Conservation (phyloP, 1,284 basidiomycete species). For the Ganoderma leucocontextum region DNA sequence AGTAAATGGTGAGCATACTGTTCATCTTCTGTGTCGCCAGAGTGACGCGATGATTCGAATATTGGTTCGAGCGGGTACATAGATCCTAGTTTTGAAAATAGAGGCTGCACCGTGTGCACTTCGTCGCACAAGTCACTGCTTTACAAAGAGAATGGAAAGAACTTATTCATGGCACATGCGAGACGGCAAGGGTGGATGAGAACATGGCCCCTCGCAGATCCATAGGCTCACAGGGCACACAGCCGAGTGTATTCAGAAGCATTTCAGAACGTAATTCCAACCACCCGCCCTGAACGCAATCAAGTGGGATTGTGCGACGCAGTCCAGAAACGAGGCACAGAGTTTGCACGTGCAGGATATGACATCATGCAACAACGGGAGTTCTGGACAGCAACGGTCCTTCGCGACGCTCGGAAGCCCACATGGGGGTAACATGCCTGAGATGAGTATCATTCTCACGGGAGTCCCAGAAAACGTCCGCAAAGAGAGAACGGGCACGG, state of each 20-base stretch:
- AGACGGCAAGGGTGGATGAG: not conserved
- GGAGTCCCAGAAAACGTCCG: not conserved
- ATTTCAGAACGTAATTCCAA: not conserved
- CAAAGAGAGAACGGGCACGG: not conserved
- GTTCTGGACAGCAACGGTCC: constrained; percentile 1
- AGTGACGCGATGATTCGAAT: not conserved
- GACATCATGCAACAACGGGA: not conserved
- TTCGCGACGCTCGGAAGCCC: not conserved
- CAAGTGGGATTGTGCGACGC: constrained; percentile 2
- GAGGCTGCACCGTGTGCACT: not conserved
- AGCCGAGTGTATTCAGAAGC: constrained; percentile 1
- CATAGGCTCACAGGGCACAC: not conserved
- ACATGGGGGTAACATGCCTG: not conserved
- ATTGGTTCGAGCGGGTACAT: not conserved
- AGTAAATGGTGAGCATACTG: not conserved
- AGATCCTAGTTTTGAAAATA: not conserved
- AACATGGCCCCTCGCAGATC: not conserved
- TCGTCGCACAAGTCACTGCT: not conserved
- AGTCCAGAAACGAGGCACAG: not conserved
- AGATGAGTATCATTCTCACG: not conserved
- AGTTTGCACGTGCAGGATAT: not conserved
- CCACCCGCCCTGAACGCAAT: not conserved
- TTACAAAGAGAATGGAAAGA: not conserved
- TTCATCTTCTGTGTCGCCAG: not conserved
- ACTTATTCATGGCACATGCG: not conserved